Base-by-base conservation (phyloP, 495 filamentous ascomycete genomes). In the Terfezia claveryi region DNA sequence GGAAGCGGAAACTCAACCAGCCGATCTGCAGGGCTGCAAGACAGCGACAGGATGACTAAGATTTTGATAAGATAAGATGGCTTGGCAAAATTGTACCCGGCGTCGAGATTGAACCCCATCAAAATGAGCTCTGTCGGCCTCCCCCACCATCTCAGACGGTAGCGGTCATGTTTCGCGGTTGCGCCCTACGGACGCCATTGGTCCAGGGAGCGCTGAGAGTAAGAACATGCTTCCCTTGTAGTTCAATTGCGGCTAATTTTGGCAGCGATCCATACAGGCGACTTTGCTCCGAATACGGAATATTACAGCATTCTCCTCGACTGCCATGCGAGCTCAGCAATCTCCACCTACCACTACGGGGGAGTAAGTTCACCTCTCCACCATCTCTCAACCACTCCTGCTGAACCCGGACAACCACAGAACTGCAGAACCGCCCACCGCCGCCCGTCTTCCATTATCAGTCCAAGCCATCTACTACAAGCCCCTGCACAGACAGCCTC, bases 391-490 rank as follows among this genome's bases (percentile, higher is more conserved):
- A 14, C 4, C 41, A 46, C 27, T 32, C 27, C 27, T 7, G 27
- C 27, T 32, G 27, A 32, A 1, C 27, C 41, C 41, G 8, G 41
- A 0, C 17, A 20, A 46, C 41, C 4, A 46, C 14, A 46, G 14
- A 46, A 5, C 41, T 9, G 17, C 14, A 46, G 41, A 14, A 14
- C 4, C n/a, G 14, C 50, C 51, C 11, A 32, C 27, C 27, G 51
- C 50, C 23, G 20, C 58, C 12, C 65, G 65, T 20, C 54, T 67
- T 27, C 65, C 62, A 11, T 56, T 65, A 50, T 23, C 56, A 16
- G 56, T 94, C 53, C 85, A 94, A 74, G 82, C 87, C 11, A 67
- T 92, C 37, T 92, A 92, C 67, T 74, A 94, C 50, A 75, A 81
- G 55, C 91, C 91, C 7, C 78, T 96, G 36, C 83, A 84, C 56